Evolutionary conservation across 306 rosid species (phyloP), one percentile per base, ranked within the genome.

Genomic region (Oemleria cerasiformis): DNA sequence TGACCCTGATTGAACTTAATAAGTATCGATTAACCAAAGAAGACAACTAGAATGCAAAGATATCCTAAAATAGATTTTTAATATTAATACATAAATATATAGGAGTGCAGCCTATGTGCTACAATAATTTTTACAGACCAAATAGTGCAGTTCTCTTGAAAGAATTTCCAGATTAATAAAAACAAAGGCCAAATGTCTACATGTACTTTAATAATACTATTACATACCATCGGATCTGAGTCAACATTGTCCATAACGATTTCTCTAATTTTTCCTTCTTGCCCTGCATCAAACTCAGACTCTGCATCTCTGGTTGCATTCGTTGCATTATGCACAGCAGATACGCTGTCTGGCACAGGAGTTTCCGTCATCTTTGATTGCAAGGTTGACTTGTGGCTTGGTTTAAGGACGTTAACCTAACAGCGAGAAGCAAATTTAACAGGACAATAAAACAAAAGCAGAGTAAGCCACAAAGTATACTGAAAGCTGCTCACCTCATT

Each of bases 321-420:
- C 40, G 96, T 88, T 64, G 75, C 88, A 82, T 90, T 81, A 43
- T 62, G 87, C 66, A 84, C 78, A 38, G 91, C 91, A 59, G 91
- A 83, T 75, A 85, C 90, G 82, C 92, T 87, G 79, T 80, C 96
- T 2, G 88, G 90, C 64, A 84, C 78, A 15, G 84, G 82, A 68
- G 77, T 90, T 75, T 78, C 90, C 30, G 64, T 78, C 79, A 84
- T 78, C 81, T 88, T 88, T 62, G 97, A 78, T 79, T 80, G 98
- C 90, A 90, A 77, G 76, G 89, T 87, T 48, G 92, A 90, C 84
- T 87, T 92, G 85, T 88, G 97, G 88, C 98, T 92, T 71, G 96
- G 97, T 83, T 88, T 92, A 59, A 92, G 96, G 83, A 90, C 88
- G 56, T 85, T 83, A 74, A 90, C 92, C 98, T 92, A 71, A 80